Evolutionary conservation across 179 eudicot genomes (phyloP).

Genomic region (Patellifolia procumbens): DNA sequence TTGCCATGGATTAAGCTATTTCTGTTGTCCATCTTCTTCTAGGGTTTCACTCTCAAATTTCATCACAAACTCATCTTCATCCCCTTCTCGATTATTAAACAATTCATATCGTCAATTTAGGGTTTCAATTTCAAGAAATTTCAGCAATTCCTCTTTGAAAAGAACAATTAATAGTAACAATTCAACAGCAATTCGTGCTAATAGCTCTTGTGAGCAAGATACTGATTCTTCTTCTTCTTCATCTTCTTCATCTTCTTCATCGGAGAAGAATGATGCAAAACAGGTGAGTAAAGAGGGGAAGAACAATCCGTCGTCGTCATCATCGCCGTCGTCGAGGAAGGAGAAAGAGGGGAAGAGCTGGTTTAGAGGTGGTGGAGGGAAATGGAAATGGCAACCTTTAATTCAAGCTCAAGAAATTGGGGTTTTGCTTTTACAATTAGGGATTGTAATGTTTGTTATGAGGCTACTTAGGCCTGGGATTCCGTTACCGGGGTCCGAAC

Average conservation of each 20-base stretch:
- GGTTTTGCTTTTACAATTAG: slow-evolving; percentile 64
- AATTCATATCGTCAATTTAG: slow-evolving; percentile 36
- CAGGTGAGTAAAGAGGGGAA: slow-evolving; percentile 35
- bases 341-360: slow-evolving; percentile 38
- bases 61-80: slow-evolving; percentile 24
- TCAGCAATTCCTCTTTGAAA: slow-evolving; percentile 22
- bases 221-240: slow-evolving; percentile 33
- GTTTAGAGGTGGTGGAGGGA: slow-evolving; percentile 36
- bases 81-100: slow-evolving; percentile 18
- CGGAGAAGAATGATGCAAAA: slow-evolving; percentile 51
- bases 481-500: slow-evolving; percentile 76
- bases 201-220: slow-evolving; percentile 66
- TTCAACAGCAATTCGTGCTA: slow-evolving; percentile 42
- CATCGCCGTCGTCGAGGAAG: slow-evolving; percentile 39
- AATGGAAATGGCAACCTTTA: slow-evolving; percentile 81
- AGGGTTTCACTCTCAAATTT: slow-evolving; percentile 37
- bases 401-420: slow-evolving; percentile 82
- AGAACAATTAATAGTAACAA: slow-evolving; percentile 14
- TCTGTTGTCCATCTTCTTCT: slow-evolving; percentile 35
- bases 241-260: slow-evolving; percentile 28
- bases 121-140: slow-evolving; percentile 39
- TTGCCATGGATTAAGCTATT: slow-evolving; percentile 39
- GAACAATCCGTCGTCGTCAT: slow-evolving; percentile 24
- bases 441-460: slow-evolving; percentile 78
- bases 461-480: slow-evolving; percentile 76